A percentile compares a stretch with the other conserved stretches of the same genome.
These are phyloP conservation scores for Beauveria asiatica DNA, from an alignment of 2,329 filamentous ascomycete species.

Conservation along the genomic window DNA sequence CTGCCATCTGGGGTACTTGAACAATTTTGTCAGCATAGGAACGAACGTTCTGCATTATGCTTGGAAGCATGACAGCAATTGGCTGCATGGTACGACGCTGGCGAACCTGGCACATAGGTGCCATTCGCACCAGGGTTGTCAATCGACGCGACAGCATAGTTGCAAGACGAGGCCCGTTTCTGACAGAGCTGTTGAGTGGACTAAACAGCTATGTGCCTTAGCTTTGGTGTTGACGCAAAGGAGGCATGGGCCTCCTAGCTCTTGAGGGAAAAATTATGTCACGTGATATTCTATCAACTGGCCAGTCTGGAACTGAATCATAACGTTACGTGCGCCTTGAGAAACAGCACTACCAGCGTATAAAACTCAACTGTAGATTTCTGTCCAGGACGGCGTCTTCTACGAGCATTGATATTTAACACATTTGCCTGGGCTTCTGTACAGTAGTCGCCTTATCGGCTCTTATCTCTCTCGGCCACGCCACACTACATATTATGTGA, in stretches of 20 bases:
- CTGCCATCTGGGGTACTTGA: conserved; percentile 96
- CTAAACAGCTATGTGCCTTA: neutral
- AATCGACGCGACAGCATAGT: conserved; percentile 37
- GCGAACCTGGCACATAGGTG: conserved; percentile 32
- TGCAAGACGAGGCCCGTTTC: neutral
- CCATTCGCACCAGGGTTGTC: conserved; percentile 34
- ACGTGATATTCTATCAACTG: neutral
- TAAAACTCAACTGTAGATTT: too few species aligned
- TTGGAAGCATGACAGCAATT: conserved; percentile 35
- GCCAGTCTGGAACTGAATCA: neutral
- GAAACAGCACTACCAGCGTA: too few species aligned
- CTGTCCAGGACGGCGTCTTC: too few species aligned
- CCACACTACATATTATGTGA: too few species aligned
- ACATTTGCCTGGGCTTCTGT: neutral
- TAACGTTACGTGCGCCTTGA: too few species aligned
- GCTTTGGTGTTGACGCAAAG: conserved; percentile 1
- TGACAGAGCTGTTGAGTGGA: neutral
- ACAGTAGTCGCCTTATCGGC: neutral
- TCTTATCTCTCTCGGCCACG: neutral
- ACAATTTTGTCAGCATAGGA: conserved; percentile 72
- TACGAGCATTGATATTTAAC: too few species aligned
- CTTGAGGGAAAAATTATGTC: neutral
- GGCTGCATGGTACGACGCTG: conserved; percentile 19
- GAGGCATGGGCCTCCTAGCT: neutral
- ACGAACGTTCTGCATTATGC: conserved; percentile 48